Evolutionary conservation across 345 rosid species (phyloP), one percentile per base, ranked within the genome.

Genomic region (Salix udensis): DNA sequence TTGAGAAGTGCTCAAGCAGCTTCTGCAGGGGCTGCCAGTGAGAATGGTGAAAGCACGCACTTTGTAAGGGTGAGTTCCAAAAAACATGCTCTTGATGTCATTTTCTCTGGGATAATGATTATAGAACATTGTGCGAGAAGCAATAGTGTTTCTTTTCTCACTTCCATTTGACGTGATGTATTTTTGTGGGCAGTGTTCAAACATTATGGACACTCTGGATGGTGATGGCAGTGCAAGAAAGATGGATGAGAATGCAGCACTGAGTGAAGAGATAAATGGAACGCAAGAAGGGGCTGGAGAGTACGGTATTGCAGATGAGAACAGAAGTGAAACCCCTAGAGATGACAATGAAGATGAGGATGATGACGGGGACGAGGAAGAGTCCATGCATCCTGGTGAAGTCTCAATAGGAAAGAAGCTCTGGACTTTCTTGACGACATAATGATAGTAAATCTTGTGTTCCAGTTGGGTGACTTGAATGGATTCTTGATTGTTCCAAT

Each of bases 351-450:
- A 76, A 2, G 76, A 70, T 6, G 76, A 73, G 10, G 81, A 81
- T n/a, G 92, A 82, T 16, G 92, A 83, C 11, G 87, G 82, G 0
- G 87, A 88, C 23, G 91, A 86, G 16, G 87, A 86, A 9, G 96
- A 91, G 73, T 68, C 72, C 16, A 87, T 84, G 83, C 97, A 87
- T 80, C 96, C 95, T 0, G 96, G 96, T 31, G 91, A 93, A 78
- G 91, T 10, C 64, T 93, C 99, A 7, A 80, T 96, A 4, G 91
- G 94, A 66, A 96, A 93, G 90, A 96, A 93, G 90, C 89, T 93
- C 1, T 96, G 99, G 99, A 90, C 88, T 37, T 92, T 96, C 83
- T 85, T 93, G 83, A 93, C 98, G 23, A 92, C 96, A 11, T 96
- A 80, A 81, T 46, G 71, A 24, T 37, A 58, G 58, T 9, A 71